Evolutionary conservation across 805 yeast genomes (phyloP).

Genomic region (Candida ulmi): DNA sequence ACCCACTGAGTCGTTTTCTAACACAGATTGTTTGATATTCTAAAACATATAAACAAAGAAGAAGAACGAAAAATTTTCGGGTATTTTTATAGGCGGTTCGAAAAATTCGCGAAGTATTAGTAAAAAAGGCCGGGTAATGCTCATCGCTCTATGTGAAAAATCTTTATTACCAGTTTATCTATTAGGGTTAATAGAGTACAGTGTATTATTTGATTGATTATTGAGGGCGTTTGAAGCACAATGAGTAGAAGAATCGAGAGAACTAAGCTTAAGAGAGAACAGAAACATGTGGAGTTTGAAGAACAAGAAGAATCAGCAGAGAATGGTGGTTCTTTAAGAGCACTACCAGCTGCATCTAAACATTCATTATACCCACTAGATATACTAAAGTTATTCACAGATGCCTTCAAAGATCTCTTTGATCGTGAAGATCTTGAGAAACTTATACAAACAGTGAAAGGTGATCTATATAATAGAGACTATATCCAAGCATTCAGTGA

Average conservation of each 20-base stretch:
- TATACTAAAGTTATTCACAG: slow-evolving; percentile 16
- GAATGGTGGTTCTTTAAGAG: slow-evolving; percentile 3
- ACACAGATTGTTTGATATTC: slow-evolving; percentile 43
- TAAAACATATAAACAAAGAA: background rate
- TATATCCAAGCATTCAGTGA: slow-evolving; percentile 63
- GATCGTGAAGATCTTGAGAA: slow-evolving; percentile 22
- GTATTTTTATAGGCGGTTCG: no score
- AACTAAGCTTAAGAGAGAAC: slow-evolving; percentile 9
- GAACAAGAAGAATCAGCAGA: slow-evolving; percentile 1
- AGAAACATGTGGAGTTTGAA: slow-evolving; percentile 2
- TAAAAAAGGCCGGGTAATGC: slow-evolving; percentile 8
- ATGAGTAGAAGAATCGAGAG: slow-evolving; percentile 21
- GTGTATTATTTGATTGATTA: no score
- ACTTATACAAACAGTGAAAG: slow-evolving; percentile 64
- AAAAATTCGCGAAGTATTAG: no score
- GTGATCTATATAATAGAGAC: slow-evolving; percentile 63
- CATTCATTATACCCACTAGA: slow-evolving; percentile 19
- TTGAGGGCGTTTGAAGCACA: background rate
- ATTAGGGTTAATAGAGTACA: no score
- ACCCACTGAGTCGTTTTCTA: slow-evolving; percentile 37
- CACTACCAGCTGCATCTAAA: slow-evolving; percentile 15
- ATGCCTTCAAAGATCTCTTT: slow-evolving; percentile 16
- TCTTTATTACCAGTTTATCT: no score
- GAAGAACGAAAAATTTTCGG: slow-evolving; percentile 5
- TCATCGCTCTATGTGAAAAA: no score